Base-by-base conservation (phyloP, 352 stramenopile species). In the Phytophthora lateralis region DNA sequence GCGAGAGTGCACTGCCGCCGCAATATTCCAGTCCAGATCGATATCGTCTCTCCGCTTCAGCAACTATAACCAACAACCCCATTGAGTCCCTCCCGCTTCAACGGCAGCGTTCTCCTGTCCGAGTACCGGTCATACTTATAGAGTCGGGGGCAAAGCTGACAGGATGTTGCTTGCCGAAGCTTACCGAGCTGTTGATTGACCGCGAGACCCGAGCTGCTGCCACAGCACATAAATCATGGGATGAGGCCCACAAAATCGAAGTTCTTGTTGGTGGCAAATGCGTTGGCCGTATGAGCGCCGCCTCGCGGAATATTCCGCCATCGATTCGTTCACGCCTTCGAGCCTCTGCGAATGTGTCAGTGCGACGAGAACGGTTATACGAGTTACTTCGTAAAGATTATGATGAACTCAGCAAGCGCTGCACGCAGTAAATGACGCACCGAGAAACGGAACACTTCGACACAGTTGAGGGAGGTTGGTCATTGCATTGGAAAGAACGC, bases 401-500 rank as follows among this genome's bases (percentile, higher is more conserved):
- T 47, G 42, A 73, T 24, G 24, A 66, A 26, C 60, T 84, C 45
- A 71, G 57, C 56, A 58, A 64, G 46, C 47, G 48, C 41, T 53
- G 34, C 39, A 58, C 43, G 43, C 54, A 76, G 50, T 70, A 78
- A 75, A 69, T 63, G 46, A 58, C 51, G 45, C 47, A 55, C 50
- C 59, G 38, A 66, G 27, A 59, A 71, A 52, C 41, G 60, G 53
- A 73, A 69, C 18, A 70, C 21, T 55, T 72, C 30, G 47, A 60
- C 45, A 48, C 32, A 65, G 42, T 57, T 60, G 46, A 49, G 39
- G 20, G 30, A 58, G 32, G 35, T 70, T 63, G 51, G 43, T 78
- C 72, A 84, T 75, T 88, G 79, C 75, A 90, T 86, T 70, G 75
- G 70, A 50, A 91, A 76, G 52, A 93, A 93, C 15, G 77, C 71